These are phyloP conservation scores for Colletotrichum agaves DNA, from an alignment of 2,329 filamentous ascomycete species.

Conservation along the genomic window DNA sequence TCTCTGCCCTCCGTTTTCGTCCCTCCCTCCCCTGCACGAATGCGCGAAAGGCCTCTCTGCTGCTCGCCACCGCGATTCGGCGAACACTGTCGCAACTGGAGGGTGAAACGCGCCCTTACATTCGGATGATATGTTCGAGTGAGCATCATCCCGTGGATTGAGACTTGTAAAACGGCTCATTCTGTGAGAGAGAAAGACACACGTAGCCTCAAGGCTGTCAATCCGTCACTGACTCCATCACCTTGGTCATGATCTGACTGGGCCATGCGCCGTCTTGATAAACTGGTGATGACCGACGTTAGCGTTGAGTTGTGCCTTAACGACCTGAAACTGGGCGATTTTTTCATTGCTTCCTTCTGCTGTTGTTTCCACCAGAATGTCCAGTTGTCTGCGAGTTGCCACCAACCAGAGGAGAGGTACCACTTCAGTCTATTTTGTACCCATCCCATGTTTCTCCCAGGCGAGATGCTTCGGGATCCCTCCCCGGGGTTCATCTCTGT, in stretches of 20 bases:
- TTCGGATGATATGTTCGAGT: not conserved
- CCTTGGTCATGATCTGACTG: not conserved
- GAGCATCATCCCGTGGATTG: not conserved
- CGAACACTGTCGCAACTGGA: not conserved
- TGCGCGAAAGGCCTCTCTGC: not conserved
- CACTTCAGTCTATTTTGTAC: conserved; percentile 1
- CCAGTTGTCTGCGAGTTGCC: not conserved
- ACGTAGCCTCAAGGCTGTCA: not conserved
- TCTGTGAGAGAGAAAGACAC: not conserved
- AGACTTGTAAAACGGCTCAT: not conserved
- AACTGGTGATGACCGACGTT: conserved; percentile 16
- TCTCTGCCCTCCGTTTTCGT: conserved; percentile 9
- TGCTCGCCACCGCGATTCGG: not conserved
- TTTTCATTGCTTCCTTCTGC: conserved; percentile 18
- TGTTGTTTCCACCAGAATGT: not conserved
- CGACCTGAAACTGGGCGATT: conserved; percentile 34
- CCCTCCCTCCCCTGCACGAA: not conserved
- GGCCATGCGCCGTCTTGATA: not conserved
- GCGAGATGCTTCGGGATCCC: not conserved
- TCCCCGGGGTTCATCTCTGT: not conserved
- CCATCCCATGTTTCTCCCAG: conserved; percentile 18
- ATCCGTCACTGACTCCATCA: not conserved
- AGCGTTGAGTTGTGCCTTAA: conserved; percentile 19
- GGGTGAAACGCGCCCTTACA: conserved; percentile 6
- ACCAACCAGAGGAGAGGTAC: conserved; percentile 7